Evolutionary conservation across 345 rosid species (phyloP), one percentile per base, ranked within the genome.

Genomic region (Eucalyptus cloeziana): DNA sequence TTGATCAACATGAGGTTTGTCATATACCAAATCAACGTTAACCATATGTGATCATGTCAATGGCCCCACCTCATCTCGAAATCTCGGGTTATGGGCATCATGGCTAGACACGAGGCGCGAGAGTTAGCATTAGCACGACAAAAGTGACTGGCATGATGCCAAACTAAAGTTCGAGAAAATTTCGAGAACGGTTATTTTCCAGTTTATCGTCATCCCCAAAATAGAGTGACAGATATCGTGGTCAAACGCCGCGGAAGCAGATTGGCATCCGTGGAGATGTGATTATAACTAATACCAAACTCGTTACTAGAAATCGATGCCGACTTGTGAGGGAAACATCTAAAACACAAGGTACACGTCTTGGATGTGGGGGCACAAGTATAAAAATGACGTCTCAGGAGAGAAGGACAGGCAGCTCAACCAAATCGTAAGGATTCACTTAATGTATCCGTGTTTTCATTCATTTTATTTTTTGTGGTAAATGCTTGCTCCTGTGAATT

Each of bases 221-320:
- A 37, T 37, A 5, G 1, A 71, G 45, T 5, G 25, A 19, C 2
- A 71, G 25, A 71, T 19, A 17, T 37, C 4, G 0, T 5, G 25
- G 10, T 5, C 27, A 0, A 12, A 21, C 14, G 5, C 83, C 2
- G 45, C 27, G 0, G 1, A 21, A 37, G 27, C 3, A 19, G 25
- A 37, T 71, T 19, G 83, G 14, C 47, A 37, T 71, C 7, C 45
- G 4, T 71, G 45, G 45, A 33, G 15, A 71, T 37, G 45, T 5
- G 47, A 71, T 3, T 21, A 5, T 4, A 3, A 10, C 24, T 5
- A 5, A 37, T 21, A 37, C 27, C 83, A 37, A 71, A 37, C 27
- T 19, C 0, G 5, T 31, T 37, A 11, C 83, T 76, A 21, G 27
- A 21, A 76, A 76, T 76, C 0, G 27, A 37, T 76, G 83, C 45